These are phyloP conservation scores for Cyberlindnera lachancei DNA, from an alignment of 805 yeast genomes.

Conservation along the genomic window DNA sequence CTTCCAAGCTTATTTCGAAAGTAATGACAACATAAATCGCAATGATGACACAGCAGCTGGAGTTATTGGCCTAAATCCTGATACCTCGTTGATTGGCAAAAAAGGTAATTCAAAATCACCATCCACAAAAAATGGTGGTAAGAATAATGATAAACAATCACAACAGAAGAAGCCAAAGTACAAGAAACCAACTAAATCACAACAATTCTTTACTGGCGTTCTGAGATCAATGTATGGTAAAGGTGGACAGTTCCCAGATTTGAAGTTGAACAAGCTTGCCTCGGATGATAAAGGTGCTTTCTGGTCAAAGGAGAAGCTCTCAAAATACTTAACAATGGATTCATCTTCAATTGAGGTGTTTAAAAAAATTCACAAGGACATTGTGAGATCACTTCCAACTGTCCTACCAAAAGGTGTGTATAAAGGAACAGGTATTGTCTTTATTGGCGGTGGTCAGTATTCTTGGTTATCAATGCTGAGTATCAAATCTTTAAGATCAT, in stretches of 20 bases:
- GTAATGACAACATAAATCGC: too few relatives aligned
- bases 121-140: too few relatives aligned
- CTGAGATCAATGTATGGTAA: slow-evolving; percentile 9
- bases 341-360: slow-evolving; percentile 28
- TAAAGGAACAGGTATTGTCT: slow-evolving; percentile 17
- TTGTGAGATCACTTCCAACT: slow-evolving; percentile 40
- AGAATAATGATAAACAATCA: too few relatives aligned
- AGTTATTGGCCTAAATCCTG: too few relatives aligned
- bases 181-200: slow-evolving; percentile 4
- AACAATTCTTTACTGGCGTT: slow-evolving; percentile 11
- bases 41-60: too few relatives aligned
- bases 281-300: slow-evolving; percentile 43
- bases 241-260: slow-evolving; percentile 11
- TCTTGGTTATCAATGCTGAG: slow-evolving; percentile 47
- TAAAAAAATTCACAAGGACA: slow-evolving; percentile 38
- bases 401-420: slow-evolving; percentile 14
- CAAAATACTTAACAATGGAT: slow-evolving; percentile 16
- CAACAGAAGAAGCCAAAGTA: too few relatives aligned
- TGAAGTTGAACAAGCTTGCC: slow-evolving; percentile 19
- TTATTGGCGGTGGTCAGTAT: slow-evolving; percentile 47
- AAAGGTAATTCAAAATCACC: too few relatives aligned
- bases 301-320: slow-evolving; percentile 29
- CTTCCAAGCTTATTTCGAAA: too few relatives aligned
- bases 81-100: too few relatives aligned
- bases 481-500: slow-evolving; percentile 39